Percentiles rank a stretch among this genome's conserved stretches.
These are phyloP conservation scores for Tricharina praecox DNA, from an alignment of 495 filamentous ascomycete species.

Conservation along the genomic window DNA sequence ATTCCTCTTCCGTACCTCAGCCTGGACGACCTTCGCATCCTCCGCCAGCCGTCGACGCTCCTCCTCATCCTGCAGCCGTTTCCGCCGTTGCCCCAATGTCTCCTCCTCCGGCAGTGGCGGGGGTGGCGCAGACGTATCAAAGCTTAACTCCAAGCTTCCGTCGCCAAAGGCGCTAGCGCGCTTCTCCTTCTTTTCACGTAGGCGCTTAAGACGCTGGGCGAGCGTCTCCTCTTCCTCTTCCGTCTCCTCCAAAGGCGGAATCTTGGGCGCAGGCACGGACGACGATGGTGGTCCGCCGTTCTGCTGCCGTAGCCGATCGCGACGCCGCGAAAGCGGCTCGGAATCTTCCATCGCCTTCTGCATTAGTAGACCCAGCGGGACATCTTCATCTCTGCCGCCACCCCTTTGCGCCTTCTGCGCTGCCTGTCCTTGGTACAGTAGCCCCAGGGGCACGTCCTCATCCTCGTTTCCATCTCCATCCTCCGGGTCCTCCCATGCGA, in stretches of 20 bases:
- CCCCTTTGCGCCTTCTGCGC: conserved; percentile 28
- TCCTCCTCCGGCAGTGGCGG: conserved; percentile 50
- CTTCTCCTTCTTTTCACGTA: conserved; percentile 38
- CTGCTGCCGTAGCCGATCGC: conserved; percentile 54
- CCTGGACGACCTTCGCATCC: conserved; percentile 27
- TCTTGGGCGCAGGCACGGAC: conserved; percentile 10
- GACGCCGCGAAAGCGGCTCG: conserved; percentile 66
- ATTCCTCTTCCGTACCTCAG: conserved; percentile 30
- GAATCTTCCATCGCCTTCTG: conserved; percentile 73
- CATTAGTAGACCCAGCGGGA: conserved; percentile 73
- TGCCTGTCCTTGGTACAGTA: conserved; percentile 46
- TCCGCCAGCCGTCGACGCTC: conserved; percentile 34
- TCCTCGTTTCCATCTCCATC: conserved; percentile 40
- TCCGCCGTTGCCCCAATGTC: conserved; percentile 72
- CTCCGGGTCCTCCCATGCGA: conserved; percentile 75
- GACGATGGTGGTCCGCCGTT: conserved; percentile 3
- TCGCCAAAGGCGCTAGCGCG: conserved; percentile 6
- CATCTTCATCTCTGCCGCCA: conserved; percentile 38
- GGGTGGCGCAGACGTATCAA: conserved; percentile 12
- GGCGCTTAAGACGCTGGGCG: conserved; percentile 51
- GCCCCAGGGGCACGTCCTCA: conserved; percentile 71
- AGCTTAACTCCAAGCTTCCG: background rate
- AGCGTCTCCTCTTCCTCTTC: conserved; percentile 65
- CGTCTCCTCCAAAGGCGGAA: conserved; percentile 27
- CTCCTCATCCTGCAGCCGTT: conserved; percentile 58